Evolutionary conservation across 2,329 filamentous ascomycete genomes (phyloP).

Genomic region (Aureobasidium vineae): DNA sequence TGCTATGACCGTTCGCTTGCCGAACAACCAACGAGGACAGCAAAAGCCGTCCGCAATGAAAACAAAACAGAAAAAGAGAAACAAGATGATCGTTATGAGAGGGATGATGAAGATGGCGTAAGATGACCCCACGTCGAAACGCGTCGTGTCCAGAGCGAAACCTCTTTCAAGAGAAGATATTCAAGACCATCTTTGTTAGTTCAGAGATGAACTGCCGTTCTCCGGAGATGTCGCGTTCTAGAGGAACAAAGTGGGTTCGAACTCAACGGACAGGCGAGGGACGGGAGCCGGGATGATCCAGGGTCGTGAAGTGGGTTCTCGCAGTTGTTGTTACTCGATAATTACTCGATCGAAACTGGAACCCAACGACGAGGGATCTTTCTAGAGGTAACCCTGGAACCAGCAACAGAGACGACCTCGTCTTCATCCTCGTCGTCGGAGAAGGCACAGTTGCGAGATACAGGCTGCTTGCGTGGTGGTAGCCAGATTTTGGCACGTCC

Average conservation of each 20-base stretch:
- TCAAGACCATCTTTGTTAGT: neutral
- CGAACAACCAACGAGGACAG: conserved; percentile 3
- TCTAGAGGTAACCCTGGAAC: neutral
- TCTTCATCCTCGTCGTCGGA: conserved; percentile 21
- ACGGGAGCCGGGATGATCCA: conserved; percentile 21
- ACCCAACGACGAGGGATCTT: conserved; percentile 24
- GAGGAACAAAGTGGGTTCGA: neutral
- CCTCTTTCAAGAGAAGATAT: neutral
- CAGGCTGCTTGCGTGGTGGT: conserved; percentile 51
- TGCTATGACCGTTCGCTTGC: conserved; percentile 14
- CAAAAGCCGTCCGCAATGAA: neutral
- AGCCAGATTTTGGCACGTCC: conserved; percentile 61
- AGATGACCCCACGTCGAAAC: conserved; percentile 16
- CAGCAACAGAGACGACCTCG: neutral
- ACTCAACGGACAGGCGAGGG: conserved; percentile 4
- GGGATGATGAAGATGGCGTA: neutral
- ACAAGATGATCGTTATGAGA: conserved; percentile 10
- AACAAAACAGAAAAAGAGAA: neutral
- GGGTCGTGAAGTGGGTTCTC: conserved; percentile 15
- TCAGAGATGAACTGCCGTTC: conserved; percentile 7
- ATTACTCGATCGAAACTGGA: conserved; percentile 25
- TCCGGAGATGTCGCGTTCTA: neutral
- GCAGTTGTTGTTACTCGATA: conserved; percentile 4
- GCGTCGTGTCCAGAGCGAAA: neutral
- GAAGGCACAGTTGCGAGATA: neutral